phyloP scores from a whole-genome alignment of 139 green algal genomes.

The Zygnema cylindricum region DNA sequence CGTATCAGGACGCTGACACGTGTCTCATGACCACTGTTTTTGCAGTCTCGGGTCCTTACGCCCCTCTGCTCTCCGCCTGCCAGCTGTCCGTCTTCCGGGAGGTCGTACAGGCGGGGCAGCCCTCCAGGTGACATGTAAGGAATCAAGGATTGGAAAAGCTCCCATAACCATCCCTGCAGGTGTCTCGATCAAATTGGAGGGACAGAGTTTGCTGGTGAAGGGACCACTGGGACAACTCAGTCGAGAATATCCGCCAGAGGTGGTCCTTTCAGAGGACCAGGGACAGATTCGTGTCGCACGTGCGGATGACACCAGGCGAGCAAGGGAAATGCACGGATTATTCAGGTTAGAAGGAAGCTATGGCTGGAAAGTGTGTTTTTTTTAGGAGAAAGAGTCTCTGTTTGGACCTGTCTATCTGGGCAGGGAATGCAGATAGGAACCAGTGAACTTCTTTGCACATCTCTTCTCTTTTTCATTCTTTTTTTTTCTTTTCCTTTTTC shows the following conservation, averaged over 20 bases:
- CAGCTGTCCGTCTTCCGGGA: background rate
- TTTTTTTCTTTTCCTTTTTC: no score
- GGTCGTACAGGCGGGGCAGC: background rate
- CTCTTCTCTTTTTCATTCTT: no score
- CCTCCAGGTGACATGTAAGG: slow-evolving; percentile 66
- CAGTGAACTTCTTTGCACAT: no score
- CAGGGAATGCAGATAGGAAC: no score
- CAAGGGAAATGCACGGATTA: slow-evolving; percentile 61
- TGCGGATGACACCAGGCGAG: slow-evolving; percentile 65
- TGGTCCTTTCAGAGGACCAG: slow-evolving; percentile 74
- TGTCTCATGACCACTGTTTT: no score
- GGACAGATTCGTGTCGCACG: slow-evolving; percentile 68
- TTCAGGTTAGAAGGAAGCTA: slow-evolving; percentile 47
- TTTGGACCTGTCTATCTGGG: no score
- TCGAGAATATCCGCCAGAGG: slow-evolving; percentile 71
- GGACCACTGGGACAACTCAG: slow-evolving; percentile 83
- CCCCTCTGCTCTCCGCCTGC: background rate
- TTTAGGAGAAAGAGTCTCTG: no score
- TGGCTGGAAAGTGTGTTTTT: background rate
- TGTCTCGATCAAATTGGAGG: slow-evolving; percentile 81
- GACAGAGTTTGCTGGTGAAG: slow-evolving; percentile 74
- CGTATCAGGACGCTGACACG: no score
- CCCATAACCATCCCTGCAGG: slow-evolving; percentile 81
- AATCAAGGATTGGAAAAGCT: slow-evolving; percentile 89
- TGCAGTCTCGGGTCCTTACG: background rate